Percentiles rank a stretch among this genome's conserved stretches.
These are phyloP conservation scores for Paraurostyla sp. DNA, from an alignment of 73 alveolate genomes.

Conservation along the genomic window DNA sequence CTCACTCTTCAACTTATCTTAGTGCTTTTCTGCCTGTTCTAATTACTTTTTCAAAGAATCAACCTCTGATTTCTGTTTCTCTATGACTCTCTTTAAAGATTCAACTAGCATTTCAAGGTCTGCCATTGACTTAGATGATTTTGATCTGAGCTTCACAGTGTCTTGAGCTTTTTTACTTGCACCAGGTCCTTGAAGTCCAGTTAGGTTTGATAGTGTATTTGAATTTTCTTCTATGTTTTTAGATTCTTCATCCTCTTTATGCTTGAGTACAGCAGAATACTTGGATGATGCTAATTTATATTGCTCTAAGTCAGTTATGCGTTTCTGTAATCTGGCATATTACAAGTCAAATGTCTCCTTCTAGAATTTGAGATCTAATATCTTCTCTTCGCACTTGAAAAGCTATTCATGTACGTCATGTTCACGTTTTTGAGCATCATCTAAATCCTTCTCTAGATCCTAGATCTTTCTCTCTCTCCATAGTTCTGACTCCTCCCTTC, in stretches of 20 bases:
- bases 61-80: slow-evolving; percentile 53
- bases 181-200: slow-evolving; percentile 42
- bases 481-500: slow-evolving; percentile 52
- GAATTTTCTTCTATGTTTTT: slow-evolving; percentile 34
- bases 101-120: slow-evolving; percentile 66
- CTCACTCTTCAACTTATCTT: slow-evolving; percentile 60
- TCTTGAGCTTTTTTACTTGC: neutral
- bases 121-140: slow-evolving; percentile 39
- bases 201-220: slow-evolving; percentile 3
- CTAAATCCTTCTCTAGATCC: slow-evolving; percentile 60
- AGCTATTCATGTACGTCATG: slow-evolving; percentile 55
- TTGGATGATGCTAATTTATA: slow-evolving; percentile 45
- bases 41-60: slow-evolving; percentile 41
- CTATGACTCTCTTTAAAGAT: slow-evolving; percentile 52
- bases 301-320: slow-evolving; percentile 70
- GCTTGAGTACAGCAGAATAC: slow-evolving; percentile 18
- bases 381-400: slow-evolving; percentile 49
- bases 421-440: slow-evolving; percentile 31
- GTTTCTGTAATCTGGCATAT: slow-evolving; percentile 67
- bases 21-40: neutral
- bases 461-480: slow-evolving; percentile 46
- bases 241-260: slow-evolving; percentile 44
- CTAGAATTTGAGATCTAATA: slow-evolving; percentile 68
- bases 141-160: slow-evolving; percentile 36
- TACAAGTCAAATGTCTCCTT: slow-evolving; percentile 70